Evolutionary conservation across 768 basidiomycete species (phyloP), one percentile per base, ranked within the genome.

Genomic region (Xerocomellus amylosporus): DNA sequence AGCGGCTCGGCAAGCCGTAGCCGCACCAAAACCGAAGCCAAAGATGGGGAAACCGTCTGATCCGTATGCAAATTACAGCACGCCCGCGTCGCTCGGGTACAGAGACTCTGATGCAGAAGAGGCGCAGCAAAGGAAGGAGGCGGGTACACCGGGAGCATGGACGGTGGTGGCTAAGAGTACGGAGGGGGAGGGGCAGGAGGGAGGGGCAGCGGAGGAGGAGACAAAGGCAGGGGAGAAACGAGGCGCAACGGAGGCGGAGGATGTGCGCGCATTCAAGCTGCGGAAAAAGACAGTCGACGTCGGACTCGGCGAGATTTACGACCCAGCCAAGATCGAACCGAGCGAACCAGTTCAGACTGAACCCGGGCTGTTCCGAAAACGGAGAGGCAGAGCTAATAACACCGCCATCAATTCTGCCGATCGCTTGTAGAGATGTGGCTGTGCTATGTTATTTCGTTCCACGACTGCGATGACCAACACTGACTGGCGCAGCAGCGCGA

Each of bases 1-100:
- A 8, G 2, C 36, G 20, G 15, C 5, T 28, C 42, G 53, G 24
- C 45, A 51, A 42, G 7, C 17, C 66, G 19, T 68, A 65, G 39
- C 75, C 64, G 48, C 41, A 59, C 69, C 53, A 20, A 67, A 62
- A 24, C 67, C 64, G n/a, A 73, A 64, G 51, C 72, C 62, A 49
- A 85, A 73, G 67, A 74, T 76, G 10, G 64, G 67, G 5, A 86
- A 82, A 65, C 78, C 84, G 12, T 76, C 83, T 1, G 83, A 86
- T 62, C 82, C 80, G n/a, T 85, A 82, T 56, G 79, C 87, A 1
- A 88, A 96, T 69, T 99, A 98, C 70, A 85, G 91, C 12, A 93
- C 93, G 0, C 87, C 96, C 0, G 86, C 82, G 45, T 89, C 86
- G 1, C 78, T 98, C 1, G 95, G 95, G 1, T 87, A 82, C 63